phyloP scores from a whole-genome alignment of 176 grass and related monocot genomes.

The Metroxylon sagu region DNA sequence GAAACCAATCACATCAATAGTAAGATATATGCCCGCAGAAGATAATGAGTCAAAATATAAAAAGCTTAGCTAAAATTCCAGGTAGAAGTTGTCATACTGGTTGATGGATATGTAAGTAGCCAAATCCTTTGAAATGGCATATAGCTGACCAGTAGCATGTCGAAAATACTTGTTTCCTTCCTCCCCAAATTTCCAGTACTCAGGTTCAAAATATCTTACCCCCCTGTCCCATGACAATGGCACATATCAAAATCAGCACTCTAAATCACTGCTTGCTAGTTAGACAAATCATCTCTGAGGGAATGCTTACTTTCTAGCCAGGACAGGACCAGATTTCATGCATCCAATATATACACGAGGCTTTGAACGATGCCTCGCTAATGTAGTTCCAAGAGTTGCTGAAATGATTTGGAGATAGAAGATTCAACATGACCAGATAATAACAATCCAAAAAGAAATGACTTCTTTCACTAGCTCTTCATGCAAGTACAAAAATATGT shows the following conservation, averaged over 20 bases:
- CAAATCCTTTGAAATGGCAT: conserved; percentile 12
- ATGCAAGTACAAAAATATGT: too few relatives aligned
- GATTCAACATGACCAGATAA: neutral
- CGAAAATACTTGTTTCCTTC: conserved; percentile 12
- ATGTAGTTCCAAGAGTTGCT: conserved; percentile 2
- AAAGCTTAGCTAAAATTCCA: neutral
- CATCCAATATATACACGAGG: conserved; percentile 8
- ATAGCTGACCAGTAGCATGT: conserved; percentile 11
- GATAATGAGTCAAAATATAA: neutral
- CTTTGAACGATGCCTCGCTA: neutral
- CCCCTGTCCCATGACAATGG: neutral
- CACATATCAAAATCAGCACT: neutral
- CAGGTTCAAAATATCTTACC: conserved; percentile 4
- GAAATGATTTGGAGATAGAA: neutral
- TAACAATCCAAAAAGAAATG: too few relatives aligned
- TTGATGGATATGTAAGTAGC: conserved; percentile 11
- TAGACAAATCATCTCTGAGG: neutral
- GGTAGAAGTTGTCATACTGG: neutral
- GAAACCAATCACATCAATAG: neutral
- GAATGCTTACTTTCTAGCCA: conserved; percentile 11
- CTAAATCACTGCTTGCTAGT: neutral
- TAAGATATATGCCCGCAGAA: neutral
- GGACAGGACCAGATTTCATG: conserved; percentile 15
- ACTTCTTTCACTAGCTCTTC: too few relatives aligned
- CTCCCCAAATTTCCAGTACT: conserved; percentile 15